Base-by-base conservation (phyloP, 495 filamentous ascomycete genomes). In the Penicillium diatomitis region DNA sequence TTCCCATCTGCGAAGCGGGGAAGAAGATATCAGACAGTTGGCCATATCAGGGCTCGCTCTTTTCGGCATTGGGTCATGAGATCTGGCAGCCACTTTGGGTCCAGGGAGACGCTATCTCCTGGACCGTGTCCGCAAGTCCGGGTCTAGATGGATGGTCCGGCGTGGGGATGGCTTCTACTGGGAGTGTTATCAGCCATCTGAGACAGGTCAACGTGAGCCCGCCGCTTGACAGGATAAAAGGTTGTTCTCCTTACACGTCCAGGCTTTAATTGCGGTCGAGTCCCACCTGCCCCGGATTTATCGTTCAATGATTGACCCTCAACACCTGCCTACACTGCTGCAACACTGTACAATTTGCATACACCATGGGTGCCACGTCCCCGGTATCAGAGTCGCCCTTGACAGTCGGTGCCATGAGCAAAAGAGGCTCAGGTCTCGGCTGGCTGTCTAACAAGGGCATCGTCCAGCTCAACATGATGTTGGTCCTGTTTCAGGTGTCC, bases 391-490 rank as follows among this genome's bases (percentile, higher is more conserved):
- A 55, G 37, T 48, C 32, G 11, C 53, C 53, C 0, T 27, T 52
- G 27, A 55, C 44, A 12, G 49, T 55, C 28, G 34, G 44, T 39
- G 53, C 34, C 4, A 41, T 55, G 7, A 38, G 41, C 7, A 32
- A 35, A 11, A 48, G 32, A 28, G 38, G 32, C 8, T 44, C 31
- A n/a, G 47, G 39, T 0, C 11, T 44, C 12, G 38, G 29, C 29
- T 55, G 53, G 53, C 39, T 55, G 8, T 48, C 53, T 7, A 51
- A 55, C 40, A 32, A 38, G 4, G 53, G 53, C 27, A 52, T 55
- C 32, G 38, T 56, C 4, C 52, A 56, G 33, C 45, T 56, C 9
- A 56, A 56, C 44, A 44, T 56, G 9, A 52, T 56, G 45, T 50
- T 56, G 28, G 49, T 52, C 4, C 20, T 52, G 12, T 52, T 56